phyloP scores from a whole-genome alignment of 2,329 filamentous ascomycete genomes.

The Nigrograna mackinnonii region DNA sequence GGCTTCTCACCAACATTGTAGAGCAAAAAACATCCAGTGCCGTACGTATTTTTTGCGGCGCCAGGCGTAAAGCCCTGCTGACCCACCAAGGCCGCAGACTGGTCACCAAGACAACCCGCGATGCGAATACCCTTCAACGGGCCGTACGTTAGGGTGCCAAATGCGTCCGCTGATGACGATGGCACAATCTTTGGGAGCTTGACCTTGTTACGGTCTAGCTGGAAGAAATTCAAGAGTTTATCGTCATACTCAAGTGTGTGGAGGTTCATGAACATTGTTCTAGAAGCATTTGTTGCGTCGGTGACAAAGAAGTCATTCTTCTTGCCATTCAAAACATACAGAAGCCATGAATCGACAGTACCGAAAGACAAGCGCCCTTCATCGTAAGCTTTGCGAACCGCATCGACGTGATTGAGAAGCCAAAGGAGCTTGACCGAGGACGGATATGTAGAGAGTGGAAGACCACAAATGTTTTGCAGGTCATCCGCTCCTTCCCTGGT shows the following conservation, averaged over 20 bases:
- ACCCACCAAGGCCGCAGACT: constrained; percentile 83
- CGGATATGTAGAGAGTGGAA: constrained; percentile 86
- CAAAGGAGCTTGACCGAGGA: constrained; percentile 85
- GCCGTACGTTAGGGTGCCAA: constrained; percentile 69
- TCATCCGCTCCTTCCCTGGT: constrained; percentile 67
- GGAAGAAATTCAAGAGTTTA: constrained; percentile 76
- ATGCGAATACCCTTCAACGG: constrained; percentile 72
- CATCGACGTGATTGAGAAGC: constrained; percentile 73
- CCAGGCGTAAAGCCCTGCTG: constrained; percentile 83
- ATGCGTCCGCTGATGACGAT: constrained; percentile 74
- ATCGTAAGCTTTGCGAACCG: constrained; percentile 75
- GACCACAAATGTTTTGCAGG: constrained; percentile 72
- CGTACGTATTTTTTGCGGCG: constrained; percentile 88
- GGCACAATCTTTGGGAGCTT: constrained; percentile 81
- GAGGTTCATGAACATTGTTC: constrained; percentile 95
- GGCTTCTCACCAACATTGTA: constrained; percentile 87
- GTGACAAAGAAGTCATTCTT: constrained; percentile 75
- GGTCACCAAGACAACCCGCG: constrained; percentile 84
- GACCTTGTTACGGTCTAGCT: constrained; percentile 72
- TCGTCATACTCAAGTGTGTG: constrained; percentile 80
- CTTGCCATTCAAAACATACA: constrained; percentile 82
- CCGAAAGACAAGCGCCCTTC: constrained; percentile 78
- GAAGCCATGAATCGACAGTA: constrained; percentile 86
- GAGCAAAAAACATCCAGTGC: constrained; percentile 85
- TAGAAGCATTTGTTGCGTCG: constrained; percentile 83